Evolutionary conservation across 2,329 filamentous ascomycete genomes (phyloP).

Genomic region (Fusarium pininemorale): DNA sequence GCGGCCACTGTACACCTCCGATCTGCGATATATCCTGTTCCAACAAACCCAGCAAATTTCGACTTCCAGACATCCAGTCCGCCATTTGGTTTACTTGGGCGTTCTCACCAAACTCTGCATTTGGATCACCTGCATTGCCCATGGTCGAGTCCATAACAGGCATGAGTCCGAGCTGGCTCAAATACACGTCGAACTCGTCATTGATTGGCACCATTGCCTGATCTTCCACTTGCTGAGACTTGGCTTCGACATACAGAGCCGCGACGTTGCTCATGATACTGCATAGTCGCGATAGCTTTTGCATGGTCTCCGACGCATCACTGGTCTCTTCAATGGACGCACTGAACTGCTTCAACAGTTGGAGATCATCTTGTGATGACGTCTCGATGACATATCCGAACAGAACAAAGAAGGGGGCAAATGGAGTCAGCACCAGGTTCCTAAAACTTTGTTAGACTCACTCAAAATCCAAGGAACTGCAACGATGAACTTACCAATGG

Average conservation of each 20-base stretch:
- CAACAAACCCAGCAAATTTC: slow-evolving; percentile 71
- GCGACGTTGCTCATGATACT: slow-evolving; percentile 70
- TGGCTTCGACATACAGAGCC: slow-evolving; percentile 69
- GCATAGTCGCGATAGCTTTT: slow-evolving; percentile 70
- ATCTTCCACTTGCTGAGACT: slow-evolving; percentile 58
- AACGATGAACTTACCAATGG: slow-evolving; percentile 56
- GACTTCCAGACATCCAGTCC: slow-evolving; percentile 73
- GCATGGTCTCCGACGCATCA: slow-evolving; percentile 65
- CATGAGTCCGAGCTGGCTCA: slow-evolving; percentile 70
- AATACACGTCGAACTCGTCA: slow-evolving; percentile 71
- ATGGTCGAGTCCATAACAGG: slow-evolving; percentile 50
- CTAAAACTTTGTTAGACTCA: slow-evolving; percentile 44
- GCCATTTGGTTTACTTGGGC: slow-evolving; percentile 59
- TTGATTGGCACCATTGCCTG: slow-evolving; percentile 60
- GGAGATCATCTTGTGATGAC: slow-evolving; percentile 61
- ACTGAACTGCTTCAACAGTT: slow-evolving; percentile 65
- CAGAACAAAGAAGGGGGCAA: slow-evolving; percentile 67
- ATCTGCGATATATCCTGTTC: slow-evolving; percentile 67
- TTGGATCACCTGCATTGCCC: slow-evolving; percentile 23
- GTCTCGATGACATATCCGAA: slow-evolving; percentile 68
- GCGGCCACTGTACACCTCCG: slow-evolving; percentile 49
- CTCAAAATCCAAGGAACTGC: not conserved
- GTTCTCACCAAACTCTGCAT: slow-evolving; percentile 36
- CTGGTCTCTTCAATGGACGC: slow-evolving; percentile 62
- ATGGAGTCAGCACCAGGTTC: slow-evolving; percentile 65